Evolutionary conservation across 2,329 filamentous ascomycete species (phyloP), one percentile per base, ranked within the genome.

Genomic region (Huntiella decipiens): DNA sequence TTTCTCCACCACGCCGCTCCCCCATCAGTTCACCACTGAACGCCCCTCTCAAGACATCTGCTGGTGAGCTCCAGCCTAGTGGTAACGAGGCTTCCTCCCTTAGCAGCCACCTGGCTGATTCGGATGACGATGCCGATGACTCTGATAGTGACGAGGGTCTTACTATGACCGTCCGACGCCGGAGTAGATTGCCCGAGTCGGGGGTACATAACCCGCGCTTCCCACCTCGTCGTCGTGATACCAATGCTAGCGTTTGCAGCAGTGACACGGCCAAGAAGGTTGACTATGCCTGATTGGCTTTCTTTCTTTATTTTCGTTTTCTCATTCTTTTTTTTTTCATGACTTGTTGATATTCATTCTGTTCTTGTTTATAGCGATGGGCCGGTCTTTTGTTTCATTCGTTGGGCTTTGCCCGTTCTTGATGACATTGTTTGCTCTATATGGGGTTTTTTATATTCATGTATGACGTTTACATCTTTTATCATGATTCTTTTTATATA

Each of bases 61-160:
- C 15, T 11, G 19, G 39, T 8, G 39, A 41, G 10, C 11, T 31
- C n/a, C 39, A 41, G 39, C 39, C 22, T 33, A 28, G 22, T 10
- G 22, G 22, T 4, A 28, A 28, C 22, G 39, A 41, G 7, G 38
- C 37, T 17, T 12, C 37, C 3, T 15, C 15, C 2, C 15, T 19
- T 32, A 17, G 32, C 2, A 12, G 33, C 34, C 33, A 41, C 38
- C 28, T 40, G 11, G 36, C 37, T 8, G 36, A 48, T 13, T 15
- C 46, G 1, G 22, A 31, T 16, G 50, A 50, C 17, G 48, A 45
- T 32, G 47, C 48, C 34, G 50, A 45, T 31, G 50, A 50, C 16
- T 51, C 49, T 22, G 51, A 52, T 22, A 52, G 51, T 43, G 51
- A 52, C 22, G 51, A 51, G 16, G 51, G 51, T 8, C 32, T 52